A percentile compares a stretch with the other conserved stretches of the same genome.
Conservation (phyloP, 169 alveolate species). For the Plasmodium gonderi region DNA sequence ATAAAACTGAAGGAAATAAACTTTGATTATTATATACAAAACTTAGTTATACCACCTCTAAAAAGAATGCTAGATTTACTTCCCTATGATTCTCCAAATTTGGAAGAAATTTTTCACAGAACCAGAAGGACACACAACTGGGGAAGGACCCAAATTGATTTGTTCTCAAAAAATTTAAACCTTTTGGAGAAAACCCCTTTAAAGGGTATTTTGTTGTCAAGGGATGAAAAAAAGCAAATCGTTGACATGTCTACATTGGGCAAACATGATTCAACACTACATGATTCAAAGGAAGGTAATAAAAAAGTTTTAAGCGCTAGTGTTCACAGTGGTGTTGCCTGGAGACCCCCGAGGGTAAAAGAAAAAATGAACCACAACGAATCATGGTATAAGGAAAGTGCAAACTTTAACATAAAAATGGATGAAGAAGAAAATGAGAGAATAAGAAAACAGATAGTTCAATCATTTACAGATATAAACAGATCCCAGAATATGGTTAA, state of each 20-base stretch:
- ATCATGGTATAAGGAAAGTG: not conserved
- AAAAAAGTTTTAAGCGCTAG: too few species aligned
- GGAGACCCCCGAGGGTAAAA: not conserved
- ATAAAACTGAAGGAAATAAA: slow-evolving; percentile 66
- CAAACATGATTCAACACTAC: too few species aligned
- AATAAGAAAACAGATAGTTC: slow-evolving; percentile 49
- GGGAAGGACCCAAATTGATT: not conserved
- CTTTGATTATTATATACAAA: slow-evolving; percentile 75
- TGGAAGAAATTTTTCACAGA: slow-evolving; percentile 12
- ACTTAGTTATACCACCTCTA: slow-evolving; percentile 75
- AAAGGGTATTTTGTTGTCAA: not conserved
- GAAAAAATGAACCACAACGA: not conserved
- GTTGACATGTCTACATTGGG: not conserved
- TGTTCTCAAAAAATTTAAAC: slow-evolving; percentile 23
- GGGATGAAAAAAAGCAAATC: too few species aligned
- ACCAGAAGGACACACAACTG: slow-evolving; percentile 2
- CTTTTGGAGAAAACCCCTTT: not conserved
- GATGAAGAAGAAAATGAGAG: not conserved
- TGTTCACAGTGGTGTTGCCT: too few species aligned
- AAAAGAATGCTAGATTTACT: slow-evolving; percentile 77
- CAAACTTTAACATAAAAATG: slow-evolving; percentile 13
- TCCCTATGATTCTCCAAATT: slow-evolving; percentile 21
- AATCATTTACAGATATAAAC: slow-evolving; percentile 24
- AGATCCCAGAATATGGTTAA: slow-evolving; percentile 46
- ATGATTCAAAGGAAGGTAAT: too few species aligned